Evolutionary conservation across 257 asterid species (phyloP).

Genomic region (Solanum verrucosum): DNA sequence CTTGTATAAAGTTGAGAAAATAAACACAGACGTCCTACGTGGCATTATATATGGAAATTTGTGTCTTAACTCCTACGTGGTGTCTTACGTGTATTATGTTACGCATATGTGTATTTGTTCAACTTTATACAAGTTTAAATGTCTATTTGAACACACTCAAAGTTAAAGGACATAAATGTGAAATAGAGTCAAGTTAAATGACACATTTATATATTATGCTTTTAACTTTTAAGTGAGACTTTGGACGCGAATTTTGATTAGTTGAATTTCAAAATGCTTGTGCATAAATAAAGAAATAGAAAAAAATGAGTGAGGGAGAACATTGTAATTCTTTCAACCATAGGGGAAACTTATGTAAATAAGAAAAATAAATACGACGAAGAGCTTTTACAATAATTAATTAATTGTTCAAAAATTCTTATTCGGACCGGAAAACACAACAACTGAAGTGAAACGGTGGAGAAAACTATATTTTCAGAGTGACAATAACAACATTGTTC

Average conservation of each 20-base stretch:
- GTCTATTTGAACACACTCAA: accelerated
- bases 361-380: neutral
- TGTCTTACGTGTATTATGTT: no score
- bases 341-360: neutral
- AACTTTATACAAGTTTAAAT: no score
- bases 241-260: no score
- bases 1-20: no score
- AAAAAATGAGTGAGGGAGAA: neutral
- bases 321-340: neutral
- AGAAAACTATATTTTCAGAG: neutral
- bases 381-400: neutral
- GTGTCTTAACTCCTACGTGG: no score
- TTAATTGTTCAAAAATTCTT: neutral
- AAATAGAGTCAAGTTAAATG: no score
- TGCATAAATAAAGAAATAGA: no score
- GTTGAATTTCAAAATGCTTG: neutral
- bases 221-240: neutral
- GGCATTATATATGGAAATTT: no score
- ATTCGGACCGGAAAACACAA: neutral
- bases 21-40: no score
- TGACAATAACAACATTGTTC: neutral
- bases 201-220: no score
- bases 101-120: no score
- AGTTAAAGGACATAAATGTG: accelerated
- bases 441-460: neutral